Evolutionary conservation across 495 filamentous ascomycete species (phyloP).

Genomic region (Daldinia decipiens): DNA sequence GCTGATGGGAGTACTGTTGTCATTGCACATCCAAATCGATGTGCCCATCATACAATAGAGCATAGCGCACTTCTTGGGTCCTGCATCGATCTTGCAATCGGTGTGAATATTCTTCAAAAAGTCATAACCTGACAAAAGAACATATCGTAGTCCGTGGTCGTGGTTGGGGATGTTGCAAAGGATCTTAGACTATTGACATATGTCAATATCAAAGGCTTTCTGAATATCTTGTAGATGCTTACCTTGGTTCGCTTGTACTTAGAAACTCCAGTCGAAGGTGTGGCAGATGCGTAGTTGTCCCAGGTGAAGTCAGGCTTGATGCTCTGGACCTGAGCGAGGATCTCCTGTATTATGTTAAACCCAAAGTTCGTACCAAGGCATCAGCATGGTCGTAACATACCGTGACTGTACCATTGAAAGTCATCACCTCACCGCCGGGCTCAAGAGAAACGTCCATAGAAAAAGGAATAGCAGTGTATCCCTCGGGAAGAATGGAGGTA

Average conservation of each 20-base stretch:
- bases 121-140: conserved; percentile 11
- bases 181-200: conserved; percentile 1
- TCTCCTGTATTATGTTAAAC: conserved; percentile 6
- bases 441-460: conserved; percentile 30
- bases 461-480: conserved; percentile 30
- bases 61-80: conserved; percentile 29
- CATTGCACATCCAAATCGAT: conserved; percentile 33
- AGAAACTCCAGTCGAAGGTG: not conserved
- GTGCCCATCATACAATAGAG: conserved; percentile 4
- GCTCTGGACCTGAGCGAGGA: conserved; percentile 24
- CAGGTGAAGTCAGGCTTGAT: conserved; percentile 33
- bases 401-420: conserved; percentile 30
- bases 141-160: not conserved
- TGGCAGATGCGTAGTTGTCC: conserved; percentile 17
- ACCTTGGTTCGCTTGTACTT: conserved; percentile 14
- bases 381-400: not conserved
- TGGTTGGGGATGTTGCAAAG: conserved; percentile 20
- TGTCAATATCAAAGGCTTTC: not conserved
- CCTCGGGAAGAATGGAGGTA: conserved; percentile 3
- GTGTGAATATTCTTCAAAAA: conserved; percentile 19
- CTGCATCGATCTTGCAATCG: conserved; percentile 14
- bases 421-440: conserved; percentile 25
- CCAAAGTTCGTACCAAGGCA: not conserved
- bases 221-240: not conserved
- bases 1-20: conserved; percentile 13